Percentiles rank a stretch among this genome's conserved stretches.
phyloP scores from a whole-genome alignment of 2,329 filamentous ascomycete species.

The Blastomyces emzantsi region DNA sequence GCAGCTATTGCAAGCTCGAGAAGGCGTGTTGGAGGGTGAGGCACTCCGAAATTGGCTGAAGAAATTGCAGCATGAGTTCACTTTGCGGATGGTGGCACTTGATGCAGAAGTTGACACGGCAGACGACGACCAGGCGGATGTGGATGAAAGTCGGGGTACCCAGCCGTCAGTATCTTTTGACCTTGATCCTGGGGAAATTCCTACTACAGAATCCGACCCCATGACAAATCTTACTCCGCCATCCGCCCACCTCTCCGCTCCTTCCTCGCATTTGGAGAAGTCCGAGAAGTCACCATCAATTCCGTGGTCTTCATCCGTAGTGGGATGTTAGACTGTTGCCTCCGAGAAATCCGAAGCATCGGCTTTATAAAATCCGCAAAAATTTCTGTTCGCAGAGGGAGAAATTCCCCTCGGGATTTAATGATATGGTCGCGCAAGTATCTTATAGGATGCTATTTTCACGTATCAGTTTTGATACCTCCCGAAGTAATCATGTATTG shows the following conservation, averaged over 20 bases:
- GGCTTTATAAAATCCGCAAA: not conserved
- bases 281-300: not conserved
- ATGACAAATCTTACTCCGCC: not conserved
- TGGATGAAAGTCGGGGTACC: slow-evolving; percentile 2
- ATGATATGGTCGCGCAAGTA: too few species aligned
- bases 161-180: slow-evolving; percentile 5
- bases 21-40: slow-evolving; percentile 56
- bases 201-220: not conserved
- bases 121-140: slow-evolving; percentile 7
- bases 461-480: not conserved
- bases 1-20: slow-evolving; percentile 58
- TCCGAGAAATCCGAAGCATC: not conserved
- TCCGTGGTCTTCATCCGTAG: not conserved
- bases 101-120: slow-evolving; percentile 21
- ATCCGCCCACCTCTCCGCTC: not conserved
- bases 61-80: slow-evolving; percentile 65
- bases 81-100: slow-evolving; percentile 58
- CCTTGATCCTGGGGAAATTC: slow-evolving; percentile 2
- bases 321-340: not conserved
- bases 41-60: slow-evolving; percentile 55
- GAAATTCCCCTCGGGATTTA: not conserved
- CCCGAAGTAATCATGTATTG: not conserved
- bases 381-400: not conserved
- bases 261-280: not conserved
- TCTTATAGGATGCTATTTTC: not conserved